phyloP scores from a whole-genome alignment of 2,329 filamentous ascomycete genomes.

The Helotiales sp. region DNA sequence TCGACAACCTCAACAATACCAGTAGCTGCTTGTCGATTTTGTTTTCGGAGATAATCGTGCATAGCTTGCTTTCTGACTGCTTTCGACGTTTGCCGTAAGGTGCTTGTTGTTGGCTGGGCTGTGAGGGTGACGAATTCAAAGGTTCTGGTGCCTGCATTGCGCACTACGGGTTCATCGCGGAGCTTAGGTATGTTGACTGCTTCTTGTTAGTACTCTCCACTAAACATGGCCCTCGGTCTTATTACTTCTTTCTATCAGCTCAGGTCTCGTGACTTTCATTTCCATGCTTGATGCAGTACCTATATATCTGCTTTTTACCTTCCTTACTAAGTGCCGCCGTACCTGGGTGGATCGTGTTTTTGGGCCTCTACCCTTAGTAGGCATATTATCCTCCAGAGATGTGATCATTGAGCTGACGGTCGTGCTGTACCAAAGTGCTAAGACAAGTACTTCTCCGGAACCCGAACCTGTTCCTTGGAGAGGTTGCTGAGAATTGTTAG shows the following conservation, averaged over 20 bases:
- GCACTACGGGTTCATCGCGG: neutral
- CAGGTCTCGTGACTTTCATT: neutral
- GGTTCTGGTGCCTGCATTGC: neutral
- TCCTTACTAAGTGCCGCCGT: neutral
- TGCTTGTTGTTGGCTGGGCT: conserved; percentile 2
- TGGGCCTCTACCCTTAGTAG: neutral
- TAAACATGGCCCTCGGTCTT: neutral
- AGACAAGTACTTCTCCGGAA: too few species aligned
- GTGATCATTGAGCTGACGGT: too few species aligned
- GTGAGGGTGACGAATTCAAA: conserved; percentile 22
- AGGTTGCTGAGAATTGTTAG: too few species aligned
- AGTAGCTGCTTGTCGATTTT: conserved; percentile 9
- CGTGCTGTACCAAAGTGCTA: too few species aligned
- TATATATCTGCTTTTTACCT: neutral
- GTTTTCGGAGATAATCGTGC: conserved; percentile 20
- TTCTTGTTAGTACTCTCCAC: neutral
- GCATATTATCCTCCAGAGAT: too few species aligned
- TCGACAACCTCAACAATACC: neutral
- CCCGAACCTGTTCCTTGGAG: too few species aligned
- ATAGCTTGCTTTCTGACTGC: conserved; percentile 21
- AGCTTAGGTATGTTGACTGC: neutral
- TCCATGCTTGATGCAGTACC: neutral
- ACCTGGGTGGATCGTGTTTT: neutral
- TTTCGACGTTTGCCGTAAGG: conserved; percentile 7
- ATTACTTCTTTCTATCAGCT: neutral